Percentiles rank a stretch among this genome's conserved stretches.
Evolutionary conservation across 352 stramenopile genomes (phyloP).

Genomic region (Nothophytophthora sp.): DNA sequence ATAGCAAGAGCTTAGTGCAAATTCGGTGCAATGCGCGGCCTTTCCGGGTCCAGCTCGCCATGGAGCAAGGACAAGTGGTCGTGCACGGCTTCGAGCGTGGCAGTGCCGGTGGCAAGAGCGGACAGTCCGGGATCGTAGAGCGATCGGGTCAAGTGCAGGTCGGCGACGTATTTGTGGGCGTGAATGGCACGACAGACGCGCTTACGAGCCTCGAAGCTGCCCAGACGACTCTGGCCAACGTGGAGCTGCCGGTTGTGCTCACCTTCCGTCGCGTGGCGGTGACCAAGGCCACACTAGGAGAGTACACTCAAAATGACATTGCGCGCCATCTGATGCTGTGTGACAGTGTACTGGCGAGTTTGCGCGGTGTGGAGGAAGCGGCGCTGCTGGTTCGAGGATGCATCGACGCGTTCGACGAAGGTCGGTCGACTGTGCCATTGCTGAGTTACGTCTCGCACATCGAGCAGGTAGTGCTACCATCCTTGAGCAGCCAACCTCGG

Average conservation of each 20-base stretch:
- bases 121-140: constrained; percentile 38
- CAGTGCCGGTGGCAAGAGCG: constrained; percentile 21
- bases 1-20: constrained; percentile 38
- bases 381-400: constrained; percentile 54
- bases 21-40: constrained; percentile 48
- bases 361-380: constrained; percentile 38
- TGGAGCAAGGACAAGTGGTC: constrained; percentile 43
- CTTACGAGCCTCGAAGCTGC: constrained; percentile 51
- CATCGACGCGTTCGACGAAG: constrained; percentile 53
- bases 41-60: constrained; percentile 49
- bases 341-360: constrained; percentile 32
- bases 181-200: constrained; percentile 50
- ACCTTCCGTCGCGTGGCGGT: constrained; percentile 54
- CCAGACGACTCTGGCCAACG: constrained; percentile 29
- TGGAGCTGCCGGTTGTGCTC: constrained; percentile 47
- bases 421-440: constrained; percentile 35
- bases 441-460: constrained; percentile 53
- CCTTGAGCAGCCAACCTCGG: constrained; percentile 6
- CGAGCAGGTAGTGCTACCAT: constrained; percentile 44
- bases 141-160: constrained; percentile 37
- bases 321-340: constrained; percentile 49
- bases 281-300: constrained; percentile 47
- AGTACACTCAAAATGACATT: constrained; percentile 63
- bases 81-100: constrained; percentile 45
- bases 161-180: constrained; percentile 62